These are phyloP conservation scores for Taphrina deformans DNA, from an alignment of 1,139 yeast genomes.

Conservation along the genomic window DNA sequence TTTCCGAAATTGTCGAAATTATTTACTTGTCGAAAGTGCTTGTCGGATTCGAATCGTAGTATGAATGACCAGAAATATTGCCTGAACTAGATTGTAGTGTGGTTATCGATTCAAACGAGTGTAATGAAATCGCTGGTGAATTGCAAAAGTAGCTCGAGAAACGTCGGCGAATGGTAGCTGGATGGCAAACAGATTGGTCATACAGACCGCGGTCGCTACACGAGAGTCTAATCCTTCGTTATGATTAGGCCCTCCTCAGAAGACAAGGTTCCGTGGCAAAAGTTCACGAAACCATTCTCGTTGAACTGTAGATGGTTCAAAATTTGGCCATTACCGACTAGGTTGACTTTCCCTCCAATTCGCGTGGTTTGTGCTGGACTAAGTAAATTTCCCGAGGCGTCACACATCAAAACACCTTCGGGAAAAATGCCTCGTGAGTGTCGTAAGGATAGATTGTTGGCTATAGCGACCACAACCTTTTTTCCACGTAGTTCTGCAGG, in stretches of 20 bases:
- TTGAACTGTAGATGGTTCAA: conserved; percentile 19
- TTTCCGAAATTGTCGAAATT: too few species aligned
- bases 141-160: too few species aligned
- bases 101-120: too few species aligned
- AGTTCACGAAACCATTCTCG: background rate
- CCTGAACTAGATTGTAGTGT: too few species aligned
- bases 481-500: conserved; percentile 1
- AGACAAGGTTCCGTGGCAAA: background rate
- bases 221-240: background rate
- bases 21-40: too few species aligned
- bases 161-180: too few species aligned
- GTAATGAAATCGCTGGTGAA: too few species aligned
- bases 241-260: conserved; percentile 8
- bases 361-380: conserved; percentile 2
- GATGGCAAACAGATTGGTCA: too few species aligned
- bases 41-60: too few species aligned
- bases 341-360: conserved; percentile 14
- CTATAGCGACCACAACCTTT: conserved; percentile 15
- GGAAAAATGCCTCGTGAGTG: conserved; percentile 15
- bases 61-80: too few species aligned
- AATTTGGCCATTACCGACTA: conserved; percentile 11
- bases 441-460: conserved; percentile 15
- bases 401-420: conserved; percentile 28
- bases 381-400: conserved; percentile 6
- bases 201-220: too few species aligned